Evolutionary conservation across 805 yeast species (phyloP), one percentile per base, ranked within the genome.

Genomic region (Lipomyces spencermartinsiae): DNA sequence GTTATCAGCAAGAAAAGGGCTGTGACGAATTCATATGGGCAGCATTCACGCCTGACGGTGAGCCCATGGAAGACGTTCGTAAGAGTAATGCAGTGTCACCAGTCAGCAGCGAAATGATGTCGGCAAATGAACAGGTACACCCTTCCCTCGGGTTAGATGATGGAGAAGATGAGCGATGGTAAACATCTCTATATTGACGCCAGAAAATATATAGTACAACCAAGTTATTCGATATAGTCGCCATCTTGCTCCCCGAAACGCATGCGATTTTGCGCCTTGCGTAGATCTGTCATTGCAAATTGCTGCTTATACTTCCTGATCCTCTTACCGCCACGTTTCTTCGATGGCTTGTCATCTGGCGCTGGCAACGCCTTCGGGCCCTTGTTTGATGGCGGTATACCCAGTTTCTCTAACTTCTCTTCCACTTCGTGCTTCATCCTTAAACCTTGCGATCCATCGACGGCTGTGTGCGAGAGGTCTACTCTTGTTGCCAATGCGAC

Each of bases 281-380:
- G 87, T 57, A 91, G 76, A 64, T 93, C 97, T 0, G 97, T 89
- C 83, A 90, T 84, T 74, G 88, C 89, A 78, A 89, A 88, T 75
- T 91, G 87, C 75, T 92, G 91, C 77, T 91, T 92, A 80, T 87
- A 84, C 78, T 92, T 93, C 61, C 97, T 83, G 73, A 90, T 84
- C 65, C 94, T 80, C 71, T 87, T 82, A 0, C 99, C 99, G 1
- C 96, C 98, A 73, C 99, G 83, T 73, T 89, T 91, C 78, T 92
- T 91, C 4, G 94, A 87, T 60, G 88, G 86, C 64, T 83, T 84
- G 64, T 93, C 97, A 19, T 86, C 81, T 0, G 97, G 98, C 5
- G 88, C 77, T 0, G 92, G 92, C 60, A 93, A 83, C 0, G 93
- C 89, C 67, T 87, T 87, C 16, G 84, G 81, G 1, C 83, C 84